These are phyloP conservation scores for Delonix regia DNA, from an alignment of 306 rosid genomes.

Conservation along the genomic window DNA sequence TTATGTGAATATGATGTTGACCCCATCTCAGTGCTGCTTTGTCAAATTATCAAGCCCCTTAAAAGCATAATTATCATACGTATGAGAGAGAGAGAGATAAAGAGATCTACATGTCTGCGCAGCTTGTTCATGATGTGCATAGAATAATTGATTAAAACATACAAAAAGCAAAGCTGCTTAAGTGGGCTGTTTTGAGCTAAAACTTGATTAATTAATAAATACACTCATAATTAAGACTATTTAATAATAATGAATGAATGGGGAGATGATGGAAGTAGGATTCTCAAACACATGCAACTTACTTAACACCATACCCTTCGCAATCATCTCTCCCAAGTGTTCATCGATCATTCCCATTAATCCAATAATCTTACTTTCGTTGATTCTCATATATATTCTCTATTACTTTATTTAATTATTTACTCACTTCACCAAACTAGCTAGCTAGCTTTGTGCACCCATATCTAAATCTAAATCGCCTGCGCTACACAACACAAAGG, in stretches of 20 bases:
- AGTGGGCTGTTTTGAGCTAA: constrained; percentile 39
- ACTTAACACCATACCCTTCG: constrained; percentile 67
- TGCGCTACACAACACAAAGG: background rate
- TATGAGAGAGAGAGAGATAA: constrained; percentile 31
- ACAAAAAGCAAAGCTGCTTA: constrained; percentile 43
- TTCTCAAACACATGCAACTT: constrained; percentile 82
- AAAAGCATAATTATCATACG: constrained; percentile 45
- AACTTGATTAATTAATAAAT: background rate
- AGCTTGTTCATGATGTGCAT: constrained; percentile 41
- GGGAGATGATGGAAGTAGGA: constrained; percentile 66
- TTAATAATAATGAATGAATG: background rate
- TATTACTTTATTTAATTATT: constrained; percentile 13
- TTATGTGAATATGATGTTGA: constrained; percentile 44
- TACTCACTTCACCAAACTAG: constrained; percentile 16
- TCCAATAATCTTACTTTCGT: constrained; percentile 51
- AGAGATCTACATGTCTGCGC: constrained; percentile 36
- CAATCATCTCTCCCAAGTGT: constrained; percentile 82
- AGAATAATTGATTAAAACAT: constrained; percentile 34
- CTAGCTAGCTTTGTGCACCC: constrained; percentile 14
- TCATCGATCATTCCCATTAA: constrained; percentile 67
- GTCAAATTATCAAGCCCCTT: constrained; percentile 23
- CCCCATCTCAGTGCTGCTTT: constrained; percentile 40
- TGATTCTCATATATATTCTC: background rate
- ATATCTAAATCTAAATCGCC: constrained; percentile 13
- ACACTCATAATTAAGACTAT: background rate